Conservation (phyloP, 139 green algal species). For the Chlorella sorokiniana region DNA sequence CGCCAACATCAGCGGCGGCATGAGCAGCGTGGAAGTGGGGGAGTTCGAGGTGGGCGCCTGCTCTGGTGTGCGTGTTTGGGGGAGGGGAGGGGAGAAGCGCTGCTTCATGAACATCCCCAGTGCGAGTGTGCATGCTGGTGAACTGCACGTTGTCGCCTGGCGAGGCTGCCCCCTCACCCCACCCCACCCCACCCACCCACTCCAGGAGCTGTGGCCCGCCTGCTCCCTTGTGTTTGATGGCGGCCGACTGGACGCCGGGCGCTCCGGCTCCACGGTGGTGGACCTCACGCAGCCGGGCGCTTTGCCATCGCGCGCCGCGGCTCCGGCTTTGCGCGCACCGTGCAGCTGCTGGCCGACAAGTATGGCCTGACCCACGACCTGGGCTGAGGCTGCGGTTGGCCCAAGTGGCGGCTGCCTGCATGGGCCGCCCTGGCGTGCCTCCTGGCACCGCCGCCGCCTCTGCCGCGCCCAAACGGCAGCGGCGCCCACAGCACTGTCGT, state of each 20-base stretch:
- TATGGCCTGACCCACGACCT: constrained; percentile 22
- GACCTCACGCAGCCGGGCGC: constrained; percentile 54
- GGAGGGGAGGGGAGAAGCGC: background rate
- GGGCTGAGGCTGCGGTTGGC: background rate
- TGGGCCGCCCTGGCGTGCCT: no score
- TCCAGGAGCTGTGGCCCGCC: constrained; percentile 58
- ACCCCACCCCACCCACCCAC: background rate
- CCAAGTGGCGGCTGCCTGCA: no score
- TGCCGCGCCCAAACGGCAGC: no score
- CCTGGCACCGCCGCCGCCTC: no score
- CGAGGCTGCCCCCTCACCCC: background rate
- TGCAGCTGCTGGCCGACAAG: constrained; percentile 35
- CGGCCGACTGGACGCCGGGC: constrained; percentile 38
- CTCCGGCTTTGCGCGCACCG: constrained; percentile 10
- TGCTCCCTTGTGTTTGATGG: constrained; percentile 73
- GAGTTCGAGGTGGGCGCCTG: constrained; percentile 55
- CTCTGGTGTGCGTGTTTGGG: background rate
- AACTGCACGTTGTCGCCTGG: no score
- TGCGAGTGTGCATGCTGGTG: background rate
- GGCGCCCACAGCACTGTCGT: no score
- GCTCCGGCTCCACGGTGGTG: constrained; percentile 71
- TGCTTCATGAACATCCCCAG: background rate
- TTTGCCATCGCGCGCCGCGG: constrained; percentile 59
- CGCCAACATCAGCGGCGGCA: constrained; percentile 67
- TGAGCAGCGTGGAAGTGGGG: constrained; percentile 40